Evolutionary conservation across 257 asterid species (phyloP).

Genomic region (Primulina huaijiensis): DNA sequence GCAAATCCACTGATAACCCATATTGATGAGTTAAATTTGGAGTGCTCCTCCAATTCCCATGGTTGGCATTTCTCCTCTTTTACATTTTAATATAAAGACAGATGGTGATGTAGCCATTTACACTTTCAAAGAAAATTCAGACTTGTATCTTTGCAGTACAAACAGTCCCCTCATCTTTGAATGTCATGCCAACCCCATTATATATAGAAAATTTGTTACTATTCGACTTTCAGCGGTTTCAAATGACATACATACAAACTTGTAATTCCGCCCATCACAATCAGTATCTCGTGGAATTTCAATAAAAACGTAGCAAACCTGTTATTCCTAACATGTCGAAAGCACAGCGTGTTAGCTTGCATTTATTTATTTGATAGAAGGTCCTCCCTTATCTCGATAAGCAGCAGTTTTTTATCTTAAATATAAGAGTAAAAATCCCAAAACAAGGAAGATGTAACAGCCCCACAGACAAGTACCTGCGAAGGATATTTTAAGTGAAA

Average conservation of each 20-base stretch:
- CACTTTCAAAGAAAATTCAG: too few relatives aligned
- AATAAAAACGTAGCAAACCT: background rate
- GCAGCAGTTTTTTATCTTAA: conserved; percentile 38
- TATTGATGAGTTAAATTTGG: too few relatives aligned
- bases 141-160: too few relatives aligned
- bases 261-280: background rate
- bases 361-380: background rate
- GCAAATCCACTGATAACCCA: too few relatives aligned
- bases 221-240: background rate
- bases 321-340: background rate
- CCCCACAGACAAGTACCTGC: conserved; percentile 67
- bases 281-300: background rate
- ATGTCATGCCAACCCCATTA: too few relatives aligned
- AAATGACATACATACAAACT: too few relatives aligned
- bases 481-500: conserved; percentile 14
- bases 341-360: background rate
- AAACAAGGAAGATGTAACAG: conserved; percentile 57
- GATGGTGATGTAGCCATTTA: too few relatives aligned
- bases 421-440: conserved; percentile 40
- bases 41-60: too few relatives aligned
- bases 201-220: background rate
- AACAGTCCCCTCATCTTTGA: too few relatives aligned
- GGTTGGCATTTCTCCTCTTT: background rate
- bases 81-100: background rate
- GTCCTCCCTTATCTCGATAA: conserved; percentile 21